Evolutionary conservation across 2,329 filamentous ascomycete species (phyloP).

Genomic region (Epichloe elymi): DNA sequence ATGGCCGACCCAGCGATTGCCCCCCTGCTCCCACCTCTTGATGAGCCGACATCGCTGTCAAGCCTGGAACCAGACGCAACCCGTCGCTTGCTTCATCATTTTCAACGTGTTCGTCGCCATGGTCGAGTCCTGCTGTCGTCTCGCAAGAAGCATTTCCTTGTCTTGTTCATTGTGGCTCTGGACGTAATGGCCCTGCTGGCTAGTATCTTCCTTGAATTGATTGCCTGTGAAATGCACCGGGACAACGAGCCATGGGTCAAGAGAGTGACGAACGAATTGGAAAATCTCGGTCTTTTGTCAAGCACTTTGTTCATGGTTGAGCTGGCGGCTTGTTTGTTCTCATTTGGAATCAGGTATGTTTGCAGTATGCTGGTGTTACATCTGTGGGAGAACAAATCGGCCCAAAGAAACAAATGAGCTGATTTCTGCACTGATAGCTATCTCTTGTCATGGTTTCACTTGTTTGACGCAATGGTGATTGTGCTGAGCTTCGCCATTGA

Average conservation of each 20-base stretch:
- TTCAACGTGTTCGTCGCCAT: constrained; percentile 4
- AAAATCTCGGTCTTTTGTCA: constrained; percentile 42
- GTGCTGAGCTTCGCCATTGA: constrained; percentile 48
- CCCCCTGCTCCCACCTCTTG: constrained; percentile 1
- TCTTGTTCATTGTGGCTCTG: constrained; percentile 30
- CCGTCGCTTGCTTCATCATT: not conserved
- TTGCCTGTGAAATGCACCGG: constrained; percentile 32
- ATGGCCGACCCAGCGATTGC: not conserved
- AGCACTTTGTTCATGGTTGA: constrained; percentile 54
- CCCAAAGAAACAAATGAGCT: not conserved
- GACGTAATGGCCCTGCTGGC: constrained; percentile 32
- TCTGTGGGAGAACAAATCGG: not conserved
- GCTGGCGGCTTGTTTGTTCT: constrained; percentile 43
- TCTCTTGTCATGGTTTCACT: constrained; percentile 45
- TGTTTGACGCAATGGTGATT: constrained; percentile 52
- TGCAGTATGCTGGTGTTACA: not conserved
- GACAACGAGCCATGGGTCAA: constrained; percentile 28
- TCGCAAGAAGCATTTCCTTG: constrained; percentile 30
- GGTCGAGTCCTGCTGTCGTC: constrained; percentile 18
- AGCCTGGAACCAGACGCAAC: not conserved
- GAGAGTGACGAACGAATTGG: constrained; percentile 26
- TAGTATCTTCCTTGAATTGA: constrained; percentile 34
- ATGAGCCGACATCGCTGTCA: not conserved
- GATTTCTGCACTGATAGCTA: constrained; percentile 27
- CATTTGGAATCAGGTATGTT: constrained; percentile 46